Base-by-base conservation (phyloP, 345 rosid species). In the Bretschneidera sinensis region DNA sequence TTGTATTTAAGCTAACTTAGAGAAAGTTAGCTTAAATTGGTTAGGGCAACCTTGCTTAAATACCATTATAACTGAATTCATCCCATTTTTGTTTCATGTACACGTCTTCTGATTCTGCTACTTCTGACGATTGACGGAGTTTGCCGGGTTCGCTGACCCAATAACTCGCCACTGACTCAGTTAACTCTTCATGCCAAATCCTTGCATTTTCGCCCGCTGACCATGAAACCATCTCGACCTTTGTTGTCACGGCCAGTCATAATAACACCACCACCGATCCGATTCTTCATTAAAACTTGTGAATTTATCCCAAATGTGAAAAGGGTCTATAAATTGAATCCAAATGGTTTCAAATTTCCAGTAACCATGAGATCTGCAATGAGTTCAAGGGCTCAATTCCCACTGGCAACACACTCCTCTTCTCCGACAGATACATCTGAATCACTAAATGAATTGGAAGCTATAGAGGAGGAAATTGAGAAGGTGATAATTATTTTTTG, bases 381-480 rank as follows among this genome's bases (percentile, higher is more conserved):
- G 18, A 22, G 62, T 25, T 69, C 51, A 0, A 60, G 33, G 3
- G 51, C 63, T 56, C 66, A 60, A 9, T n/a, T 45, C 11, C 56
- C 35, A 1, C 8, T 63, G 52, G 49, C 77, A 19, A 59, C 64
- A 0, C 70, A 43, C 19, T 33, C 76, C 9, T 64, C 85, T 0
- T 65, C 74, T 18, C 54, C 76, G 51, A 72, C 65, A 17, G 51
- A 66, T 24, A 50, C 77, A 6, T 56, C 83, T 5, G 58, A 21
- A 31, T 69, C 83, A n/a, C 31, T 61, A 19, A 34, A 55, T 19
- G 57, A 66, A 22, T 11, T 69, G 24, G 88, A 83, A 57, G 71
- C 48, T 55, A 13, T 75, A 6, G 97, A 90, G 71, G 92, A 71
- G 20, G 61, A 51, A 24, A 71, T 90, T 18, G 92, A 90, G 82